Evolutionary conservation across 768 basidiomycete genomes (phyloP).

Genomic region (Boletus reticulatus): DNA sequence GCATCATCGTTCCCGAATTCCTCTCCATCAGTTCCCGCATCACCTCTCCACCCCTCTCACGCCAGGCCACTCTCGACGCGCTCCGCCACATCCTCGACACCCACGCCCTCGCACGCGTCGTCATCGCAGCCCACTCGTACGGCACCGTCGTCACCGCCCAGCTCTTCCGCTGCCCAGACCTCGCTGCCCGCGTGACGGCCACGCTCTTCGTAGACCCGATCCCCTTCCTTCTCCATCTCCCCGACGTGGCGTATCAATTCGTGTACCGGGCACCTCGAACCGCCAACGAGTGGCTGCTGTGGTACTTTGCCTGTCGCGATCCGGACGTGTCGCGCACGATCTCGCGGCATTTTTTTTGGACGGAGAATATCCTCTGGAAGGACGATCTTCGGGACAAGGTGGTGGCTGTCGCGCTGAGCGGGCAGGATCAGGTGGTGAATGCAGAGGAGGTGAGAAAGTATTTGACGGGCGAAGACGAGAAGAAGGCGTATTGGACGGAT

Average conservation of each 20-base stretch:
- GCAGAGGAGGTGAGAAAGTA: slow-evolving; percentile 37
- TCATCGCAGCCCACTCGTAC: slow-evolving; percentile 58
- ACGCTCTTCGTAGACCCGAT: slow-evolving; percentile 62
- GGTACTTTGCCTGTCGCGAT: slow-evolving; percentile 67
- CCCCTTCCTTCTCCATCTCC: slow-evolving; percentile 60
- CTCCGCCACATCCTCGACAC: slow-evolving; percentile 45
- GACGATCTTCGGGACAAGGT: slow-evolving; percentile 44
- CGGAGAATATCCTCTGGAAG: slow-evolving; percentile 57
- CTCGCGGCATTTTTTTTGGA: slow-evolving; percentile 64
- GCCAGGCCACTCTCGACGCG: slow-evolving; percentile 39
- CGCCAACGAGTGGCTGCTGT: slow-evolving; percentile 63
- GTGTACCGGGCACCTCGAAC: slow-evolving; percentile 53
- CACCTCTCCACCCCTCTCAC: slow-evolving; percentile 47
- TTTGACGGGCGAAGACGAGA: slow-evolving; percentile 33
- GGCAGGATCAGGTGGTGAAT: slow-evolving; percentile 44
- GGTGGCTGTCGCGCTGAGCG: slow-evolving; percentile 38
- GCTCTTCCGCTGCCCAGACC: slow-evolving; percentile 41
- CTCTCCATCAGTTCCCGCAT: slow-evolving; percentile 62
- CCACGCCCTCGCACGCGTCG: slow-evolving; percentile 38
- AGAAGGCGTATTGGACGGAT: slow-evolving; percentile 25
- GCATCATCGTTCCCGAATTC: slow-evolving; percentile 58
- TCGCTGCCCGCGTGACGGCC: slow-evolving; percentile 38
- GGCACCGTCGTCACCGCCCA: slow-evolving; percentile 58
- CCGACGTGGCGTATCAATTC: slow-evolving; percentile 64
- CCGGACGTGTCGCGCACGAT: slow-evolving; percentile 60